Base-by-base conservation (phyloP, 495 filamentous ascomycete genomes). In the Annulohypoxylon moriforme region DNA sequence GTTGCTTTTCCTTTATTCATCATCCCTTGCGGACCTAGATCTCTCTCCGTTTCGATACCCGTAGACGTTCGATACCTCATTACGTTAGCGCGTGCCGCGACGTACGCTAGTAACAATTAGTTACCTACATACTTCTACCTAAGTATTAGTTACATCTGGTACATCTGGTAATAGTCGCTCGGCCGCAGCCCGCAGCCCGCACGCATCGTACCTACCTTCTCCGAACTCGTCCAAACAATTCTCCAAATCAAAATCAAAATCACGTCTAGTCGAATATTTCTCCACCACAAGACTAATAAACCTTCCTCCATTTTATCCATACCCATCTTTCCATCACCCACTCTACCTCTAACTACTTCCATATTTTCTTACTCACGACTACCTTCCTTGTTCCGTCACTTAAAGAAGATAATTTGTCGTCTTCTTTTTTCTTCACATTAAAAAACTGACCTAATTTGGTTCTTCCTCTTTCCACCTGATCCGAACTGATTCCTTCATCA, bases 221-320 rank as follows among this genome's bases (percentile, higher is more conserved):
- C 71, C 71, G 66, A 73, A 64, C 71, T 57, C 36, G 56, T 62
- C 66, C 36, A 74, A 74, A 68, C 68, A 71, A 74, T 68, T 72
- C 72, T 68, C 68, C 67, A 67, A 71, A 74, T 64, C 49, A 34
- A 25, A 59, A 70, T 64, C 46, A 18, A 64, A 56, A 66, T 50
- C 40, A 29, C 38, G 63, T 18, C 60, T 42, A 53, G 49, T 49
- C 42, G 42, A 69, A 40, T 46, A 40, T 62, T 71, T 66, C 66
- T 74, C 68, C 64, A 69, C 71, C 47, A 73, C 71, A 62, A 56
- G 20, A 64, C 56, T 63, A 69, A 67, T 60, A 62, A 60, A 60
- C 72, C 57, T 64, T 56, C 44, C 29, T 68, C 67, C 56, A 57
- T 72, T 71, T 68, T 68, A 72, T 68, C 62, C 71, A 67, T 67